A percentile compares a stretch with the other conserved stretches of the same genome.
phyloP scores from a whole-genome alignment of 768 basidiomycete genomes.

The Calocera viscosa region DNA sequence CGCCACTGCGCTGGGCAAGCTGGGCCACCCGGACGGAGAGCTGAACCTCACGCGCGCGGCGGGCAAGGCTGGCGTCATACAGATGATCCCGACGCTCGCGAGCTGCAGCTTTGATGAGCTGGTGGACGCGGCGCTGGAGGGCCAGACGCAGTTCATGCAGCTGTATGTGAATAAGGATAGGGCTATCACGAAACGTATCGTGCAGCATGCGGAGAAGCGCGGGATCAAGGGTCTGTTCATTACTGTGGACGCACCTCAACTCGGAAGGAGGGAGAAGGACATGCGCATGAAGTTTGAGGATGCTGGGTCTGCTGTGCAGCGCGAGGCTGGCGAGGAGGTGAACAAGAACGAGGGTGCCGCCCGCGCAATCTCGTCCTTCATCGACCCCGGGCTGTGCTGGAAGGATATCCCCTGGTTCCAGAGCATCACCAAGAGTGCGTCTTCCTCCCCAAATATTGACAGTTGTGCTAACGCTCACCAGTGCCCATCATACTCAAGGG shows the following conservation, averaged over 20 bases:
- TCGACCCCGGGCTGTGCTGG: slow-evolving; percentile 85
- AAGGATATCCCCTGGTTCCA: slow-evolving; percentile 64
- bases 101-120: slow-evolving; percentile 95
- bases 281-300: slow-evolving; percentile 96
- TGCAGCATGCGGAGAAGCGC: slow-evolving; percentile 78
- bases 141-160: slow-evolving; percentile 77
- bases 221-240: slow-evolving; percentile 92
- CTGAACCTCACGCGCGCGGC: slow-evolving; percentile 81
- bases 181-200: slow-evolving; percentile 67
- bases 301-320: slow-evolving; percentile 37
- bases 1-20: slow-evolving; percentile 84
- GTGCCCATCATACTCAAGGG: slow-evolving; percentile 90
- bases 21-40: slow-evolving; percentile 93
- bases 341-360: slow-evolving; percentile 87
- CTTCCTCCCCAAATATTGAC: background rate
- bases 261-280: slow-evolving; percentile 91
- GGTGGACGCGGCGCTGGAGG: slow-evolving; percentile 67
- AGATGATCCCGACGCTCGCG: slow-evolving; percentile 88
- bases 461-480: slow-evolving; percentile 21
- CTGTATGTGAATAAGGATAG: slow-evolving; percentile 86
- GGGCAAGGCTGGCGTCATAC: slow-evolving; percentile 60
- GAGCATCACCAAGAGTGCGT: slow-evolving; percentile 54
- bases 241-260: slow-evolving; percentile 93
- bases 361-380: slow-evolving; percentile 89
- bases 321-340: slow-evolving; percentile 38